These are phyloP conservation scores for Cydonia oblonga DNA, from an alignment of 331 rosid genomes.

Conservation along the genomic window DNA sequence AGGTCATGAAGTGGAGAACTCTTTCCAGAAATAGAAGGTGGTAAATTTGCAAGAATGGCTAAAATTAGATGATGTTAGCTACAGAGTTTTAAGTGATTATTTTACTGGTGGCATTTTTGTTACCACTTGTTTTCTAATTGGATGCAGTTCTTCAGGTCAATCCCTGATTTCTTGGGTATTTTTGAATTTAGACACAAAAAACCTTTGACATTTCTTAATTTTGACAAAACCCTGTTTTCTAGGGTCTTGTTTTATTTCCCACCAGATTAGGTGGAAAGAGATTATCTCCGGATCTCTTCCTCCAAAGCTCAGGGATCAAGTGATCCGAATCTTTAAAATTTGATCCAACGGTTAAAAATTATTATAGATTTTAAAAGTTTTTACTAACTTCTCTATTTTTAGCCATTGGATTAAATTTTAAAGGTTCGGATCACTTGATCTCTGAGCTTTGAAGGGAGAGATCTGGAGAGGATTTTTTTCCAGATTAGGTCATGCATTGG, in stretches of 20 bases:
- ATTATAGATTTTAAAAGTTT: too few relatives aligned
- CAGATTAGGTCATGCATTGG: too few relatives aligned
- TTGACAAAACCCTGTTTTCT: background rate
- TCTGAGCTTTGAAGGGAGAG: too few relatives aligned
- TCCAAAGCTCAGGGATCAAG: accelerated
- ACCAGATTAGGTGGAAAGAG: too few relatives aligned
- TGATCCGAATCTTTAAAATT: too few relatives aligned
- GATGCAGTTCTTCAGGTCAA: background rate
- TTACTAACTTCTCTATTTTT: too few relatives aligned
- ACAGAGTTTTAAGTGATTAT: too few relatives aligned
- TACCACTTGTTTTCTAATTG: background rate
- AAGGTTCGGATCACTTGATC: accelerated
- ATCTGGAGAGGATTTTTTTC: too few relatives aligned
- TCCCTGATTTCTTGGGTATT: background rate
- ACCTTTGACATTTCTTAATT: background rate
- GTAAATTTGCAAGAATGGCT: background rate
- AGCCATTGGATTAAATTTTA: too few relatives aligned
- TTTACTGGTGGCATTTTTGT: background rate
- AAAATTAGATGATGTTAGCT: background rate
- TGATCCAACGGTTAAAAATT: too few relatives aligned
- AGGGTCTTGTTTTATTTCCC: too few relatives aligned
- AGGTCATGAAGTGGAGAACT: background rate
- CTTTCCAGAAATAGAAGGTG: background rate
- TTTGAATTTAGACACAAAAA: background rate
- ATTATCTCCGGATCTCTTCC: too few relatives aligned